These are phyloP conservation scores for Boletus mariae DNA, from an alignment of 1,284 basidiomycete species.

Conservation along the genomic window DNA sequence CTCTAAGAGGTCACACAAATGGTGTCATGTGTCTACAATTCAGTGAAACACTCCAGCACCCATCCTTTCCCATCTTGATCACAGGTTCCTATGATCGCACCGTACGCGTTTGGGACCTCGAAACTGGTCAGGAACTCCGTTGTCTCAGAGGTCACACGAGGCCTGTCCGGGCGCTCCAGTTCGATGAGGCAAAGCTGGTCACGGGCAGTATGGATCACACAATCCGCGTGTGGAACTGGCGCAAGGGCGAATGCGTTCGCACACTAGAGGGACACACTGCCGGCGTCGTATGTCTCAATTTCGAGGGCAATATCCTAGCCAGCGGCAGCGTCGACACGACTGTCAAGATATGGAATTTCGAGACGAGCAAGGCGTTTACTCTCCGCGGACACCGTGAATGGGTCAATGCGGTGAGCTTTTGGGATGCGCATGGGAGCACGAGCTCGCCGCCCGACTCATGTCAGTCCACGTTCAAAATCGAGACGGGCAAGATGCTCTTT, in stretches of 20 bases:
- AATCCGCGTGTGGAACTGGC: constrained; percentile 97
- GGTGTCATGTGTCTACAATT: constrained; percentile 98
- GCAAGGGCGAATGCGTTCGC: constrained; percentile 85
- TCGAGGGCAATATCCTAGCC: constrained; percentile 89
- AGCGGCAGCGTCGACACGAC: constrained; percentile 89
- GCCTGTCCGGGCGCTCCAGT: constrained; percentile 90
- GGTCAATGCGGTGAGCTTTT: constrained; percentile 94
- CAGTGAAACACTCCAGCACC: constrained; percentile 82
- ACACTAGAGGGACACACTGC: constrained; percentile 89
- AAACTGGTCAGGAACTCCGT: constrained; percentile 82
- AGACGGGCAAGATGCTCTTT: constrained; percentile 90
- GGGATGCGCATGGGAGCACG: constrained; percentile 68
- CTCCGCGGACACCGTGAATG: constrained; percentile 93
- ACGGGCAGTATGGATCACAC: constrained; percentile 97
- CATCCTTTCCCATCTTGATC: constrained; percentile 90
- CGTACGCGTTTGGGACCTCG: constrained; percentile 94
- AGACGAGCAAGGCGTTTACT: constrained; percentile 88
- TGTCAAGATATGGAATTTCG: constrained; percentile 94
- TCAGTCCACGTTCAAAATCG: constrained; percentile 45
- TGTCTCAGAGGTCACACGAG: constrained; percentile 89
- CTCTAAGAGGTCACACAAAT: constrained; percentile 90
- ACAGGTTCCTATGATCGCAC: constrained; percentile 98
- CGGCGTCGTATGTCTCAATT: constrained; percentile 90
- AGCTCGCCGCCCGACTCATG: constrained; percentile 37
- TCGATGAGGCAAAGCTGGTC: constrained; percentile 94